Evolutionary conservation across 371 early-diverging fungal species (phyloP), one percentile per base, ranked within the genome.

Genomic region (Basidiobolus meristosporus): DNA sequence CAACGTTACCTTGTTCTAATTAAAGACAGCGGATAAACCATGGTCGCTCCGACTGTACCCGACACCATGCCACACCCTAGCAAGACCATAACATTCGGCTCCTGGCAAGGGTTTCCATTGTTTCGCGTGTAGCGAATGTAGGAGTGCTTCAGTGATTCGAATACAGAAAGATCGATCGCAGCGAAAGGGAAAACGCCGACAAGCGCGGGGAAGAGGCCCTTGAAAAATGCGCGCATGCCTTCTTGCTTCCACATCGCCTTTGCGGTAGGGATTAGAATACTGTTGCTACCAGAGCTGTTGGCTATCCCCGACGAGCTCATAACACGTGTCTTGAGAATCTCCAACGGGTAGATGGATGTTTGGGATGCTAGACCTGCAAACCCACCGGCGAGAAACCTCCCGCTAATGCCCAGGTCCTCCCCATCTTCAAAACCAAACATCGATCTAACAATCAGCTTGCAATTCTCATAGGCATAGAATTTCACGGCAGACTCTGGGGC

Each of bases 101-200:
- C 43, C 31, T 61, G 40, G 48, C 1, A 52, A 53, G 11, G 50
- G 45, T 15, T 57, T 58, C 9, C 54, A 50, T 22, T 63, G 41
- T 31, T 47, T 40, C 47, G 58, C 52, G 48, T 66, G 43, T 60
- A 61, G 31, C 63, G 62, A 41, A 72, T 48, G 45, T 78, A 84
- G 3, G 68, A 60, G 39, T 61, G 62, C 45, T 84, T 85, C 12
- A 83, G 64, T 5, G 81, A 77, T 46, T 86, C 87, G 67, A 55
- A 86, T 46, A 60, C 66, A 28, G 68, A 67, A 52, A 86, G 63
- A 52, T 83, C 83, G 43, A 82, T 62, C 1, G 81, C 82, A 20
- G 80, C 79, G 51, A 80, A 86, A 1, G 84, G 87, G 38, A 86
- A 79, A 21, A 86, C 78, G 26, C 82, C 83, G 7, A 79, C 42